A percentile compares a stretch with the other conserved stretches of the same genome.
These are phyloP conservation scores for Biancaea sappan DNA, from an alignment of 306 rosid genomes.

Conservation along the genomic window DNA sequence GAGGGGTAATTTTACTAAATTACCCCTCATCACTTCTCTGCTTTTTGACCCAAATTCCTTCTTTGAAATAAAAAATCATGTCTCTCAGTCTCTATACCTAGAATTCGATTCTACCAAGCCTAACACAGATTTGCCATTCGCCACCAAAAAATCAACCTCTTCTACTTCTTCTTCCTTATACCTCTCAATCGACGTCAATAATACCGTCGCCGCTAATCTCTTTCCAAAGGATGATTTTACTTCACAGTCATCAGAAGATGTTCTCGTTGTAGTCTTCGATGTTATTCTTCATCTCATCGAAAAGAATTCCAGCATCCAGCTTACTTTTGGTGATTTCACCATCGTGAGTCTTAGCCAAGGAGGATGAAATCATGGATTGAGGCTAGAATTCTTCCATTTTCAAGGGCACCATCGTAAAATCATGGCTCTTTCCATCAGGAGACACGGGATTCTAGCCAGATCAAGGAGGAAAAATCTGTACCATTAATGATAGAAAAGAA, in stretches of 20 bases:
- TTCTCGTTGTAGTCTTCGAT: slow-evolving; percentile 60
- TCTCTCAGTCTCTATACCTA: slow-evolving; percentile 57
- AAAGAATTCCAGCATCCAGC: slow-evolving; percentile 67
- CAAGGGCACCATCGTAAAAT: too few relatives aligned
- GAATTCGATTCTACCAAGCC: slow-evolving; percentile 51
- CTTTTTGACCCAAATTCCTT: too few relatives aligned
- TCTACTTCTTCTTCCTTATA: slow-evolving; percentile 48
- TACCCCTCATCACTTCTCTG: too few relatives aligned
- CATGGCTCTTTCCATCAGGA: too few relatives aligned
- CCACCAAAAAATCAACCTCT: slow-evolving; percentile 22
- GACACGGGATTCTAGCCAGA: too few relatives aligned
- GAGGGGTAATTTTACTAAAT: too few relatives aligned
- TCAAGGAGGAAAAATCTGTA: too few relatives aligned
- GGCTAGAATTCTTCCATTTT: too few relatives aligned
- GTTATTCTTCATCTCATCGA: slow-evolving; percentile 71
- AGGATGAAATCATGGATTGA: too few relatives aligned
- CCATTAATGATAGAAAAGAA: too few relatives aligned
- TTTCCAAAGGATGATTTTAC: slow-evolving; percentile 40
- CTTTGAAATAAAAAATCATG: slow-evolving; percentile 4
- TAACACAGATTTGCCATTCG: slow-evolving; percentile 38
- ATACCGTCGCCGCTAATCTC: slow-evolving; percentile 49
- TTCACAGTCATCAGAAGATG: slow-evolving; percentile 47
- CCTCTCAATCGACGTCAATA: slow-evolving; percentile 44
- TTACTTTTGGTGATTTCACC: slow-evolving; percentile 75
- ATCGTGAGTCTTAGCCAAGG: slow-evolving; percentile 53